phyloP scores from a whole-genome alignment of 106 monocot species.

The Dendrobium catenatum region DNA sequence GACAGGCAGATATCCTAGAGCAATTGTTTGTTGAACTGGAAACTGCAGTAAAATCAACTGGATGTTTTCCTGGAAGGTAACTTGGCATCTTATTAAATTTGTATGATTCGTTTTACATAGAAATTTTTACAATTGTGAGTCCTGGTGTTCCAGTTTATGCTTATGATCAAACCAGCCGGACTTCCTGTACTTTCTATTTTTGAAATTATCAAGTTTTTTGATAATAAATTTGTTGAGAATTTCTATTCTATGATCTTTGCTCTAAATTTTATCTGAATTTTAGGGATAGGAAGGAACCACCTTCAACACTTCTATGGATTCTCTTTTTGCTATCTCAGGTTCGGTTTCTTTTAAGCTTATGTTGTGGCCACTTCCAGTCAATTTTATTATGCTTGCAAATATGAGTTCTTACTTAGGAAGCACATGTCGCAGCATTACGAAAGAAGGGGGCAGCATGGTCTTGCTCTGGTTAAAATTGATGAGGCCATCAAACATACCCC shows the following conservation, averaged over 20 bases:
- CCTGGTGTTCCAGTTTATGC: neutral
- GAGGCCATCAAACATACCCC: conserved; percentile 96
- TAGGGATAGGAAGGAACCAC: conserved; percentile 75
- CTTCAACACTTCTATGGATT: conserved; percentile 92
- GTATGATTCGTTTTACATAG: neutral
- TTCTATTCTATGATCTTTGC: neutral
- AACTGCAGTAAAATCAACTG: conserved; percentile 58
- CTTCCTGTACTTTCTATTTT: neutral
- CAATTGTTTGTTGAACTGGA: conserved; percentile 72
- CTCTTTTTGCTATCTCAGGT: conserved; percentile 94
- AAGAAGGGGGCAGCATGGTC: conserved; percentile 66
- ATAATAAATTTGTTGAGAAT: neutral
- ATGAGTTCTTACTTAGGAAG: neutral
- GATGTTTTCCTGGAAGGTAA: conserved; percentile 77
- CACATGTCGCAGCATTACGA: conserved; percentile 78
- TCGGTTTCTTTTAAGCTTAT: conserved; percentile 9
- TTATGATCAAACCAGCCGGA: neutral
- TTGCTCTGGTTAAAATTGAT: conserved; percentile 81
- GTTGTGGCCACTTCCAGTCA: neutral
- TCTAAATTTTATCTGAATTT: conserved; percentile 15
- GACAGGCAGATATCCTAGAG: conserved; percentile 75
- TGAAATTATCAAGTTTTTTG: neutral
- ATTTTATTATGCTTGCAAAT: neutral
- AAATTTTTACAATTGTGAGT: neutral
- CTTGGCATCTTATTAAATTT: conserved; percentile 4